These are phyloP conservation scores for Candida tallmaniae DNA, from an alignment of 805 yeast genomes.

Conservation along the genomic window DNA sequence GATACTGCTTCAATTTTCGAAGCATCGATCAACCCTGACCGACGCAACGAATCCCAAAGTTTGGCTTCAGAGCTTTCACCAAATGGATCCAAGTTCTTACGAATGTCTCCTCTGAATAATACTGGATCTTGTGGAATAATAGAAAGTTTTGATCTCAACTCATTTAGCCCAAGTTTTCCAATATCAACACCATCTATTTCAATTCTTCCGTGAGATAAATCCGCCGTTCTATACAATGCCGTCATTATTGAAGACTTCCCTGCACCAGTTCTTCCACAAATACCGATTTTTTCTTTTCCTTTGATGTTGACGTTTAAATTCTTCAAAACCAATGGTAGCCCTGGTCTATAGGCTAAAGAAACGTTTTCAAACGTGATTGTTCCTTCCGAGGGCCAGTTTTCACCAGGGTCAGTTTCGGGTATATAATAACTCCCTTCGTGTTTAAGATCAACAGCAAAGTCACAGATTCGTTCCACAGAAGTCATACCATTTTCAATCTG, in stretches of 20 bases:
- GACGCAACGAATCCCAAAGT: slow-evolving; percentile 54
- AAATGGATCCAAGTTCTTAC: slow-evolving; percentile 63
- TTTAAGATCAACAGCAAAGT: slow-evolving; percentile 50
- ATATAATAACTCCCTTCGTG: slow-evolving; percentile 61
- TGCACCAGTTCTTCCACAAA: slow-evolving; percentile 89
- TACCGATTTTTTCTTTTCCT: slow-evolving; percentile 69
- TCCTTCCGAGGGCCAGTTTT: slow-evolving; percentile 50
- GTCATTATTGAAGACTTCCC: slow-evolving; percentile 70
- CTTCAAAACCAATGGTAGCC: slow-evolving; percentile 53
- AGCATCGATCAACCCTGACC: slow-evolving; percentile 45
- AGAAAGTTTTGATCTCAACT: slow-evolving; percentile 52
- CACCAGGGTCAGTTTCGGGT: slow-evolving; percentile 35
- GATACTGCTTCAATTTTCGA: slow-evolving; percentile 3
- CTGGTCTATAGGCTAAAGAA: slow-evolving; percentile 55
- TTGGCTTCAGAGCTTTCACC: slow-evolving; percentile 43
- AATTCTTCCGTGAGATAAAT: slow-evolving; percentile 45
- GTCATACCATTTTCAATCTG: slow-evolving; percentile 39
- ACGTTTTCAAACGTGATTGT: slow-evolving; percentile 45
- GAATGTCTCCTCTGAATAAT: slow-evolving; percentile 52
- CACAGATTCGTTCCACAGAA: slow-evolving; percentile 34
- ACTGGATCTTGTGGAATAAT: slow-evolving; percentile 74
- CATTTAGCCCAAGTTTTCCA: slow-evolving; percentile 45
- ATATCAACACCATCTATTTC: slow-evolving; percentile 58
- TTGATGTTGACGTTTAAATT: slow-evolving; percentile 39
- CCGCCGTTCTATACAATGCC: slow-evolving; percentile 55